Base-by-base conservation (phyloP, 352 stramenopile genomes). In the Globisporangium acanthophoron region DNA sequence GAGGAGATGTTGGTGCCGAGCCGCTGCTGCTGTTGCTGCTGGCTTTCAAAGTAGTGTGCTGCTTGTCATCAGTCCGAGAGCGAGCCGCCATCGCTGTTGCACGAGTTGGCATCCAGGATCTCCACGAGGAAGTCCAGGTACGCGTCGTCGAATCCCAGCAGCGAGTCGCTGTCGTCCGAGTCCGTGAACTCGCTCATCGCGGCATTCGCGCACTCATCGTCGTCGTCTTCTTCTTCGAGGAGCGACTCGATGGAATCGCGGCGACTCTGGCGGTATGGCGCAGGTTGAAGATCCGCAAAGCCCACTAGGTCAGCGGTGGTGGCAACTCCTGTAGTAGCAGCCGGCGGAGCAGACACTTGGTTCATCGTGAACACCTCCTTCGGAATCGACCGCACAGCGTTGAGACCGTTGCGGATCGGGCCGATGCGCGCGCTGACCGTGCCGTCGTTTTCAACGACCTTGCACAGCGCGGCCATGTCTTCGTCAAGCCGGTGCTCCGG, bases 401-500 rank as follows among this genome's bases (percentile, higher is more conserved):
- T 61, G 35, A 61, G 40, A 35, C 56, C 56, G 27, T 61, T 61
- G 47, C 56, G 56, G 29, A 61, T 61, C 35, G 24, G 56, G 5
- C 56, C 56, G 9, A 61, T 61, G 21, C 46, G 37, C 13, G 56
- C n/a, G 6, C 47, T 21, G n/a, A n/a, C 56, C 18, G 45, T 61
- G 29, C 55, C 66, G 63, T 50, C 66, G 58, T 12, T 62, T 66
- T 52, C 64, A 46, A n/a, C 54, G 44, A 44, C 54, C 37, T 54
- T 59, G 54, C 66, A 74, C 16, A 67, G 55, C 52, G 58, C 54
- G 20, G 66, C 44, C 54, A 71, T 74, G 35, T 69, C 64, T 18
- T 78, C 64, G 39, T 85, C 76, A 55, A 88, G 80, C 20, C 74
- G 71, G 59, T 87, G 78, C 52, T 87, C 76, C 15, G 74, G 63